Conservation (phyloP, 1,284 basidiomycete species). For the Trametes polyzona region DNA sequence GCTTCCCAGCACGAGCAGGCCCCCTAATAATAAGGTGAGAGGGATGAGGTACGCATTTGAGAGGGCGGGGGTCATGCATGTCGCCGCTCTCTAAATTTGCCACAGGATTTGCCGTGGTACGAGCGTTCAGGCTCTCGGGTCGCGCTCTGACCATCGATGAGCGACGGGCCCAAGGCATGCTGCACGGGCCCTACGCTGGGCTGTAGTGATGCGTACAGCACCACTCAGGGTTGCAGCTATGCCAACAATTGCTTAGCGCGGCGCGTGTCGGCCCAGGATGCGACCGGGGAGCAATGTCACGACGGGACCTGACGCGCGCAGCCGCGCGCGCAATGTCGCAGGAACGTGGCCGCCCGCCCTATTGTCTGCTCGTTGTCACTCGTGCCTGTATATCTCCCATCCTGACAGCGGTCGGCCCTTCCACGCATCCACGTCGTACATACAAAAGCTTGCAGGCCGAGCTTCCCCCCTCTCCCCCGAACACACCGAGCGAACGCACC, state of each 20-base stretch:
- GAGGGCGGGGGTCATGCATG: not conserved
- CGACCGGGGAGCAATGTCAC: slow-evolving; percentile 7
- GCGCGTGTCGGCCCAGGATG: not conserved
- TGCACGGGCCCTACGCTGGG: not conserved
- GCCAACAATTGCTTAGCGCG: slow-evolving; percentile 11
- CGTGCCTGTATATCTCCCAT: slow-evolving; percentile 17
- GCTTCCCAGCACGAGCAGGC: not conserved
- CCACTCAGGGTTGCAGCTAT: not conserved
- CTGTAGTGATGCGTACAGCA: slow-evolving; percentile 11
- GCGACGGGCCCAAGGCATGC: not conserved
- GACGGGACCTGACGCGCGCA: slow-evolving; percentile 16
- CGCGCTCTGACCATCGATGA: slow-evolving; percentile 2
- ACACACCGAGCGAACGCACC: slow-evolving; percentile 13
- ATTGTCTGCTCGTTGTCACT: slow-evolving; percentile 21
- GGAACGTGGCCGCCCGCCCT: slow-evolving; percentile 10
- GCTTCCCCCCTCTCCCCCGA: not conserved
- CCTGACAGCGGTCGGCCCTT: slow-evolving; percentile 4
- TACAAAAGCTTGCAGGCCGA: slow-evolving; percentile 15
- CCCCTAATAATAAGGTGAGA: slow-evolving; percentile 16
- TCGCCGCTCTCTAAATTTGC: slow-evolving; percentile 13
- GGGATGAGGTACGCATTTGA: not conserved
- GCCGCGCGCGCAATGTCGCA: slow-evolving; percentile 16
- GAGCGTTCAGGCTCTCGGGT: not conserved
- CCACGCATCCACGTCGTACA: slow-evolving; percentile 5
- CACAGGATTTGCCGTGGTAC: slow-evolving; percentile 2